A percentile compares a stretch with the other conserved stretches of the same genome.
Evolutionary conservation across 371 early-diverging fungal genomes (phyloP).

Genomic region (Apophysomyces elegans): DNA sequence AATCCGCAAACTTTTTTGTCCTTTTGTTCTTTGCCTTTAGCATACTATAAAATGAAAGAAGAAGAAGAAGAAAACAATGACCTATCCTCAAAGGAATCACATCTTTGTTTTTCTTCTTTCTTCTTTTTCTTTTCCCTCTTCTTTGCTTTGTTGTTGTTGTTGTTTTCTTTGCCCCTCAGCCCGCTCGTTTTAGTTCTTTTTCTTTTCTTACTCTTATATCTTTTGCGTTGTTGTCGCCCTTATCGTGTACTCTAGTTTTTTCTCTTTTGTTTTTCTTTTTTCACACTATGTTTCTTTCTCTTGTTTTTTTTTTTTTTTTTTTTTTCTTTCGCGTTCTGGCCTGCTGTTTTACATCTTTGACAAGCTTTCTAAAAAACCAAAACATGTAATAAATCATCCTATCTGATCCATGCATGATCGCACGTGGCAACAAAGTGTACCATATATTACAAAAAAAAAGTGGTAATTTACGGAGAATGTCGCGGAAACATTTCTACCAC

Average conservation of each 20-base stretch:
- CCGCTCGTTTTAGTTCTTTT: background rate
- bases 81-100: too few species aligned
- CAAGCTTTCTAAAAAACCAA: background rate
- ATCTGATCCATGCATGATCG: background rate
- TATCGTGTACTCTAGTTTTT: background rate
- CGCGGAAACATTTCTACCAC: constrained; percentile 1
- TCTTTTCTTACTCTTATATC: background rate
- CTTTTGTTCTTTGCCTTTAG: too few species aligned
- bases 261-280: constrained; percentile 2
- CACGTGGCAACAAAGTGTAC: background rate
- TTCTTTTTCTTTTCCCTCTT: too few species aligned
- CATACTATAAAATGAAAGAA: too few species aligned
- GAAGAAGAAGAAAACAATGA: too few species aligned
- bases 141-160: too few species aligned
- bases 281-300: background rate
- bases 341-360: background rate
- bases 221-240: background rate
- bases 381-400: background rate
- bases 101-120: too few species aligned
- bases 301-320: too few species aligned
- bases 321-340: background rate
- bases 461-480: background rate
- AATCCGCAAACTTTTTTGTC: too few species aligned
- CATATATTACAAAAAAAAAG: too few species aligned
- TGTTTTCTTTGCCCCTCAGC: background rate